Conservation (phyloP, 495 filamentous ascomycete genomes). For the Annulohypoxylon bovei region DNA sequence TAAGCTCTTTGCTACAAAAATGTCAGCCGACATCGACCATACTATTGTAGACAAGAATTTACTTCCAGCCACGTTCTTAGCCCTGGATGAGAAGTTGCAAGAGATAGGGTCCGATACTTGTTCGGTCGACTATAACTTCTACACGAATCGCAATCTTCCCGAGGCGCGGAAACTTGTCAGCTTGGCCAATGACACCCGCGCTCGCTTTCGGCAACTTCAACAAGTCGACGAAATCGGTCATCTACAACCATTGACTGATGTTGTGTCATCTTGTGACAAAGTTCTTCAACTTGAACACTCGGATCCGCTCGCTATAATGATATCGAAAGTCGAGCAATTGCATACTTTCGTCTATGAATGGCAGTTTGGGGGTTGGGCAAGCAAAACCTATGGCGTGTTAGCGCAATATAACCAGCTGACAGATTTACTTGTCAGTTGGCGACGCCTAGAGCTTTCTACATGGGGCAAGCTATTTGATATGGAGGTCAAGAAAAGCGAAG, state of each 20-base stretch:
- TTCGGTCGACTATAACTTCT: conserved; percentile 79
- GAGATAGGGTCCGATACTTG: conserved; percentile 56
- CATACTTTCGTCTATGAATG: conserved; percentile 87
- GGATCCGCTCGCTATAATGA: conserved; percentile 86
- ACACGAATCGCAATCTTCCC: conserved; percentile 76
- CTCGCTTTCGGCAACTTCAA: conserved; percentile 76
- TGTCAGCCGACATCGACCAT: conserved; percentile 47
- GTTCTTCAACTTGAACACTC: conserved; percentile 76
- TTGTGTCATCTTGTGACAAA: conserved; percentile 76
- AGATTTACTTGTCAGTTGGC: conserved; percentile 81
- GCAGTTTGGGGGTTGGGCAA: conserved; percentile 83
- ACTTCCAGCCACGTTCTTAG: conserved; percentile 71
- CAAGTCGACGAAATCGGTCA: conserved; percentile 65
- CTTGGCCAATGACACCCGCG: conserved; percentile 71
- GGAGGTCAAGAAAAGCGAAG: conserved; percentile 76
- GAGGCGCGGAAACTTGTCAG: conserved; percentile 76
- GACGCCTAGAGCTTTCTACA: conserved; percentile 86
- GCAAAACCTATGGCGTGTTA: conserved; percentile 75
- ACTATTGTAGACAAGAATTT: conserved; percentile 55
- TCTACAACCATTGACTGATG: conserved; percentile 73
- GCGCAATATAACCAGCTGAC: conserved; percentile 79
- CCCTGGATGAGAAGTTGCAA: conserved; percentile 67
- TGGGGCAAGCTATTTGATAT: conserved; percentile 92
- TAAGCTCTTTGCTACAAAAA: conserved; percentile 49
- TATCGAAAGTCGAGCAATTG: conserved; percentile 85